Base-by-base conservation (phyloP, 345 rosid species). In the Sisymbrium irio region DNA sequence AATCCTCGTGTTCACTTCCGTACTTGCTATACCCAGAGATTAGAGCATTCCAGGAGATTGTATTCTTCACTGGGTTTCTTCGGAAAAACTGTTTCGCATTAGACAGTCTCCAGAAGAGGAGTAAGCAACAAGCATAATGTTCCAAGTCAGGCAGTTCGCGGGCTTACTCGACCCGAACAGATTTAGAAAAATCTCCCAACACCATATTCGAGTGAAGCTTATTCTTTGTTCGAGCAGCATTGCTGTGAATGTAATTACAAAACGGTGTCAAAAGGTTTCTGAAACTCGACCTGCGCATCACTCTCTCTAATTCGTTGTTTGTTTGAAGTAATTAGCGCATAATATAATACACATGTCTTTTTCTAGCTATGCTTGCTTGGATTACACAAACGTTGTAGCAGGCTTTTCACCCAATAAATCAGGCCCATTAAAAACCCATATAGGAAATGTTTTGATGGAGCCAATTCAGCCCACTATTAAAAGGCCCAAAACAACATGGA, bases 1-100 rank as follows among this genome's bases (percentile, higher is more conserved):
- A 83, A 60, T 88, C 87, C 84, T 92, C 92, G 49, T 50, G 65
- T 66, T 82, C 82, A 49, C 44, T 64, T 37, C 87, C 89, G 46
- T 65, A 41, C 60, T 76, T 79, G 68, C 91, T 81, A 75, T 81
- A 85, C 77, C 96, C 99, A 7, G 97, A 88, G 66, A 95, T 82
- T 22, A 95, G 86, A 58, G 89, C 83, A 25, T 92, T 86, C 97
- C 97, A 92, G 3, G 96, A 82, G 61, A 92, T 76, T n/a, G 85
- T 82, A 62, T 83, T 85, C 86, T 78, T 89, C 7, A 30, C 19
- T 10, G 95, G 95, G 66, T 83, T 60, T 6, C 72, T 79, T 54
- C 40, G 54, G 55, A 94, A 89, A 35, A 91, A 40, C 15, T 63
- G 50, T 19, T 67, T 61, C 3, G 96, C 99, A 72, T 89, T 97